Percentiles rank a stretch among this genome's conserved stretches.
phyloP scores from a whole-genome alignment of 768 basidiomycete species.

The Mycena vitilis region DNA sequence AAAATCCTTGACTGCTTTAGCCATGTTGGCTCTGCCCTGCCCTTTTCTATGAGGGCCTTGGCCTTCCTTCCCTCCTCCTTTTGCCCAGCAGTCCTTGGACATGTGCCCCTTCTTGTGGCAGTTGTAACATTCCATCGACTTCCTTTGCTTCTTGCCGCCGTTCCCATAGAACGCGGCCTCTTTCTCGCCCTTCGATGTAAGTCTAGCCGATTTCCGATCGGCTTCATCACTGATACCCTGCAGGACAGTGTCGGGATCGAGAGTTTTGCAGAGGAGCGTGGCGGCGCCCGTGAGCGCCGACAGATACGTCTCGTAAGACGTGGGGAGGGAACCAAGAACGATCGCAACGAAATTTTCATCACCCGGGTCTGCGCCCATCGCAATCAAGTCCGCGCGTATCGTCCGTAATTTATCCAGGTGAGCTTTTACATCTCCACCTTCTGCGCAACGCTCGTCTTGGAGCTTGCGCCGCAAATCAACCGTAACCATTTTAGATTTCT shows the following conservation, averaged over 20 bases:
- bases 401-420: slow-evolving; percentile 34
- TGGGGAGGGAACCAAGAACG: slow-evolving; percentile 10
- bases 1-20: background rate
- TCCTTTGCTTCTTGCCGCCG: slow-evolving; percentile 6
- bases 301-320: slow-evolving; percentile 2
- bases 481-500: slow-evolving; percentile 34
- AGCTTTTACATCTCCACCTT: slow-evolving; percentile 36
- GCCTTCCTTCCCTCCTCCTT: slow-evolving; percentile 53
- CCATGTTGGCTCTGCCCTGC: background rate
- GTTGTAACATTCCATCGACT: slow-evolving; percentile 42
- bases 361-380: slow-evolving; percentile 12
- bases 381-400: slow-evolving; percentile 4
- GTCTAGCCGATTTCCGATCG: slow-evolving; percentile 1
- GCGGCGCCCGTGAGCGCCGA: slow-evolving; percentile 17
- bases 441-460: slow-evolving; percentile 38
- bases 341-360: slow-evolving; percentile 12
- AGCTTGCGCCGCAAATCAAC: slow-evolving; percentile 39
- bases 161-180: slow-evolving; percentile 20
- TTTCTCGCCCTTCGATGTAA: background rate
- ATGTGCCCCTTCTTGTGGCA: slow-evolving; percentile 47
- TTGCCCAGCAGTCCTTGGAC: slow-evolving; percentile 48
- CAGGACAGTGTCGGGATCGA: slow-evolving; percentile 8
- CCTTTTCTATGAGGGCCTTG: slow-evolving; percentile 37
- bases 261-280: slow-evolving; percentile 9
- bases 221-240: slow-evolving; percentile 16